phyloP scores from a whole-genome alignment of 495 filamentous ascomycete species.

The Stereocaulon alpinum region DNA sequence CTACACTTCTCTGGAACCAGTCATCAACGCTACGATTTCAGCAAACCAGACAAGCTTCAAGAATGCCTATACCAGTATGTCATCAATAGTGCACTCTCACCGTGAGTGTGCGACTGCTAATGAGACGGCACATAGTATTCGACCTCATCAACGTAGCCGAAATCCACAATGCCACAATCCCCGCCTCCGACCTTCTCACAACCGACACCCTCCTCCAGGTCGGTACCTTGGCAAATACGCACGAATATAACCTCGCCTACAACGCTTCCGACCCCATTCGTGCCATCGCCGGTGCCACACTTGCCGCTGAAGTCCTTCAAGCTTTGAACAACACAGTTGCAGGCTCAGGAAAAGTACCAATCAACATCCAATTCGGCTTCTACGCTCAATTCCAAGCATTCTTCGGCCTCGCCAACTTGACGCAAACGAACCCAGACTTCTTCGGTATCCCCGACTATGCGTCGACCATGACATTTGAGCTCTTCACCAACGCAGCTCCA shows the following conservation, averaged over 20 bases:
- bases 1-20: constrained; percentile 51
- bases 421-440: constrained; percentile 27
- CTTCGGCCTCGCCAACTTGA: constrained; percentile 41
- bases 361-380: constrained; percentile 41
- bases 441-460: constrained; percentile 43
- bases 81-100: neutral
- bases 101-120: neutral
- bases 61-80: constrained; percentile 56
- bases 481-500: constrained; percentile 34
- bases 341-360: constrained; percentile 23
- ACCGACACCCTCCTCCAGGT: constrained; percentile 30
- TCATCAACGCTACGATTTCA: constrained; percentile 50
- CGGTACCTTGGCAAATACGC: constrained; percentile 37
- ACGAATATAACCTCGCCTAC: constrained; percentile 45
- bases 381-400: constrained; percentile 43
- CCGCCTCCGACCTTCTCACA: constrained; percentile 29
- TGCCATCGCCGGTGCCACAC: constrained; percentile 37
- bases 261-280: constrained; percentile 37
- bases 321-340: constrained; percentile 38
- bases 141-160: constrained; percentile 45
- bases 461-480: constrained; percentile 45
- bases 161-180: constrained; percentile 42
- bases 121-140: constrained; percentile 29
- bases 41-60: constrained; percentile 47
- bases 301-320: constrained; percentile 38